phyloP scores from a whole-genome alignment of 176 grass and related monocot species.

The Raddia distichophylla region DNA sequence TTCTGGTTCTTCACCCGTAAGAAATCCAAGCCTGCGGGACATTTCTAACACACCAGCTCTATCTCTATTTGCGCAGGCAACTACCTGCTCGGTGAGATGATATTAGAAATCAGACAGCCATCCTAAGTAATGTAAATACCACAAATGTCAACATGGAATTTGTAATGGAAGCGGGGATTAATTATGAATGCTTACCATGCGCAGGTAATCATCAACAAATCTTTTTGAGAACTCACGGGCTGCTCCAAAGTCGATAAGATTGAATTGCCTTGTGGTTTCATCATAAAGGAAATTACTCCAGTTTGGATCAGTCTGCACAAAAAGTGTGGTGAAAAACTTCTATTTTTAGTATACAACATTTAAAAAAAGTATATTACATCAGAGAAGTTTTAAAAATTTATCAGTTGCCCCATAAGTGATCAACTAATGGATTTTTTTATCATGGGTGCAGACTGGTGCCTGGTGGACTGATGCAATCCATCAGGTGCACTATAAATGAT shows the following conservation, averaged over 20 bases:
- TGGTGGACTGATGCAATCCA: neutral
- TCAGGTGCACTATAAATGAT: neutral
- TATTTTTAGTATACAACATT: conserved; percentile 1
- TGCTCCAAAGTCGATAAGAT: conserved; percentile 95
- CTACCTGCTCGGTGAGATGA: conserved; percentile 49
- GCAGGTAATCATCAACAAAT: conserved; percentile 92
- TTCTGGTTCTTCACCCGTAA: conserved; percentile 77
- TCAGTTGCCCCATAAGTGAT: neutral
- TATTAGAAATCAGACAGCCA: neutral
- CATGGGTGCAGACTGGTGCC: neutral
- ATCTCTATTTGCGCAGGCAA: conserved; percentile 88
- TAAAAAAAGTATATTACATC: conserved; percentile 5
- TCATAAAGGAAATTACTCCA: conserved; percentile 96
- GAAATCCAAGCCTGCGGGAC: conserved; percentile 86
- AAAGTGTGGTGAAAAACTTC: conserved; percentile 3
- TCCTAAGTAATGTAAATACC: neutral
- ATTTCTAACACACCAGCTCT: conserved; percentile 71
- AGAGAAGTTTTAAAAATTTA: neutral
- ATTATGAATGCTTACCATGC: conserved; percentile 58
- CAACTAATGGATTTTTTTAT: neutral
- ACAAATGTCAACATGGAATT: neutral
- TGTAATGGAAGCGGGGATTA: neutral
- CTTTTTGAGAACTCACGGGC: conserved; percentile 73
- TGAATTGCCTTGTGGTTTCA: conserved; percentile 65
- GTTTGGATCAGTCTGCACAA: conserved; percentile 94